Evolutionary conservation across 371 early-diverging fungal genomes (phyloP).

Genomic region (Mortierella sp.): DNA sequence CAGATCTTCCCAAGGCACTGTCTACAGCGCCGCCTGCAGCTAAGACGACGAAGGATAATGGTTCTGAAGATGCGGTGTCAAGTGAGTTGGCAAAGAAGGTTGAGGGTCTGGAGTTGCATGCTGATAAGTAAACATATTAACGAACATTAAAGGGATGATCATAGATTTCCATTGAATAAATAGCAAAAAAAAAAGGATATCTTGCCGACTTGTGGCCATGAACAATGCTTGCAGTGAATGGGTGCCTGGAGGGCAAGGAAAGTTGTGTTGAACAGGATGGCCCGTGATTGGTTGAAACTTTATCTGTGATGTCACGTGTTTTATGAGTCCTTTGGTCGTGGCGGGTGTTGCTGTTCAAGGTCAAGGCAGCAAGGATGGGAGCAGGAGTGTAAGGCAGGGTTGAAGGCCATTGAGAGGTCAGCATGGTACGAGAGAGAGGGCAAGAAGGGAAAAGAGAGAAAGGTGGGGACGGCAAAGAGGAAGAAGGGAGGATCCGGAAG

Average conservation of each 20-base stretch:
- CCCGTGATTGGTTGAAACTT: background rate
- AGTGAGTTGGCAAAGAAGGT: background rate
- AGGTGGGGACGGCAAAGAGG: background rate
- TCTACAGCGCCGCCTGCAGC: background rate
- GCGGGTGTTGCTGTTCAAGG: background rate
- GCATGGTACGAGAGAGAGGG: background rate
- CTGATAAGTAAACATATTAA: conserved; percentile 4
- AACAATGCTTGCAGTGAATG: background rate
- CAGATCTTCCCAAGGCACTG: background rate
- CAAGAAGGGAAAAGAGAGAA: background rate
- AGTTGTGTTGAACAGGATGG: background rate
- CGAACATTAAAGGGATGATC: background rate
- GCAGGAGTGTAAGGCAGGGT: too few species aligned
- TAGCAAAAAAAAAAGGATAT: background rate
- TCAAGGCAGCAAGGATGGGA: background rate
- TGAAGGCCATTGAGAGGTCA: background rate
- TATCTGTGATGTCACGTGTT: background rate
- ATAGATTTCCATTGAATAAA: conserved; percentile 7
- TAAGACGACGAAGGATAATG: background rate
- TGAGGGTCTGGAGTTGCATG: background rate
- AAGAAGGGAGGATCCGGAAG: conserved; percentile 7
- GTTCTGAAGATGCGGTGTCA: background rate
- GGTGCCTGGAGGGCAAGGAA: background rate
- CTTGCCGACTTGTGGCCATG: background rate
- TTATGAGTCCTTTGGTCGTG: background rate